Evolutionary conservation across 2,329 filamentous ascomycete species (phyloP), one percentile per base, ranked within the genome.

Genomic region (Alternaria metachromatica): DNA sequence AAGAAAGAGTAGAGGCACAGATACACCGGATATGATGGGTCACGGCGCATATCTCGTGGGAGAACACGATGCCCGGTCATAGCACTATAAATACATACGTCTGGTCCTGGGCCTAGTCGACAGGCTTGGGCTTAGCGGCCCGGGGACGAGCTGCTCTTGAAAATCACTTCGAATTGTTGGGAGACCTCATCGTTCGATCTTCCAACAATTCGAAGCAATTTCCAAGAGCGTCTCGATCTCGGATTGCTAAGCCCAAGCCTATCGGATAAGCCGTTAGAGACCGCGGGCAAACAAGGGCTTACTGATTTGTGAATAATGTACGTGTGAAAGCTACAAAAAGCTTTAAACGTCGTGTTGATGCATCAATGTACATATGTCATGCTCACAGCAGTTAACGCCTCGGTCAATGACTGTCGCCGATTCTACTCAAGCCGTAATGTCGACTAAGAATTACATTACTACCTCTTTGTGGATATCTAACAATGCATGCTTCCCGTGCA

Each of bases 1-100:
- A 74, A 75, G 60, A 71, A 76, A 50, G 62, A 72, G n/a, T 69
- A 69, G 57, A 49, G 1, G 15, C 6, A 58, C n/a, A 62, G 55
- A 43, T 26, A 3, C 10, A 6, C 12, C 21, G 28, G 20, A 21
- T 2, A 60, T 41, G 37, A 41, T 41, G 15, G 0, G 33, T 37
- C 33, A 37, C 33, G 15, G 33, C 15, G 33, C 33, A 37, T 37
- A 37, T 37, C 33, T 0, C n/a, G 13, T 37, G 8, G 15, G 13
- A 37, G 15, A 9, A 37, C 13, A 37, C 3, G 30, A 18, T 12
- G n/a, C 21, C 30, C 62, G 28, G 5, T 28, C 55, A 65, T 59
- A 48, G 37, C 50, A 58, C 58, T 68, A 66, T 49, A 18, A 45
- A 66, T 68, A 54, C 56, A 53, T 28, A 57, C 41, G 11, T 41